phyloP scores from a whole-genome alignment of 768 basidiomycete species.

The Lentinus brumalis region DNA sequence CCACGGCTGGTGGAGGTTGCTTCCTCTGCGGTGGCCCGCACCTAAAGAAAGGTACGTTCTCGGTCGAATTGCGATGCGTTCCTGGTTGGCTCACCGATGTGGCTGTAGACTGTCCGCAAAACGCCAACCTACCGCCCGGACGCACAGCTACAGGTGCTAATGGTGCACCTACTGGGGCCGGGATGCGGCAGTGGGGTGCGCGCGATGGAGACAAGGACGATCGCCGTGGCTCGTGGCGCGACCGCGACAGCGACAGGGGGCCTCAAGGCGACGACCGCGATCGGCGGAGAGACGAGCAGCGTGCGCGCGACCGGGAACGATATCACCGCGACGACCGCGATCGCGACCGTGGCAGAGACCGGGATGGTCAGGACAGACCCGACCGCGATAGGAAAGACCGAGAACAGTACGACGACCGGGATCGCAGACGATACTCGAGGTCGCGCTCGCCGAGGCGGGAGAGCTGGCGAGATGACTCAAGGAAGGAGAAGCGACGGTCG shows the following conservation, averaged over 20 bases:
- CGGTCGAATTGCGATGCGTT: neutral
- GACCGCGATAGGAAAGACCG: slow-evolving; percentile 1
- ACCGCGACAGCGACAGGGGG: slow-evolving; percentile 12
- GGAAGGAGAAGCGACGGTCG: slow-evolving; percentile 26
- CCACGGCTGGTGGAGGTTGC: slow-evolving; percentile 62
- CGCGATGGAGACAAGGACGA: slow-evolving; percentile 22
- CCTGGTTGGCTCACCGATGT: neutral
- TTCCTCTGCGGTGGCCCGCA: slow-evolving; percentile 95
- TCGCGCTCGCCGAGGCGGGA: slow-evolving; percentile 26
- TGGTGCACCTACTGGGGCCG: slow-evolving; percentile 19
- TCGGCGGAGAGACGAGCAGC: slow-evolving; percentile 13
- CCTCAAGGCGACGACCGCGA: slow-evolving; percentile 22
- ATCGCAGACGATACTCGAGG: slow-evolving; percentile 14
- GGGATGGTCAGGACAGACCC: neutral
- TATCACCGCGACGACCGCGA: slow-evolving; percentile 20
- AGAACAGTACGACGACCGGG: neutral
- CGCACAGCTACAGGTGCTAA: slow-evolving; percentile 36
- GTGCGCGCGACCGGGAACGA: slow-evolving; percentile 9
- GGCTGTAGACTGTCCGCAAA: slow-evolving; percentile 38
- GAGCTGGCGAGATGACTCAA: slow-evolving; percentile 21
- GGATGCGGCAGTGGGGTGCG: slow-evolving; percentile 28
- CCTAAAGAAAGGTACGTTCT: slow-evolving; percentile 77
- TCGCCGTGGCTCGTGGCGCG: slow-evolving; percentile 24
- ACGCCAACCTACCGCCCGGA: slow-evolving; percentile 29
- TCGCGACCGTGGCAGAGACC: slow-evolving; percentile 16